Percentiles rank a stretch among this genome's conserved stretches.
Evolutionary conservation across 192 early-diverging fungal genomes (phyloP).

Genomic region (Coemansia sp.): DNA sequence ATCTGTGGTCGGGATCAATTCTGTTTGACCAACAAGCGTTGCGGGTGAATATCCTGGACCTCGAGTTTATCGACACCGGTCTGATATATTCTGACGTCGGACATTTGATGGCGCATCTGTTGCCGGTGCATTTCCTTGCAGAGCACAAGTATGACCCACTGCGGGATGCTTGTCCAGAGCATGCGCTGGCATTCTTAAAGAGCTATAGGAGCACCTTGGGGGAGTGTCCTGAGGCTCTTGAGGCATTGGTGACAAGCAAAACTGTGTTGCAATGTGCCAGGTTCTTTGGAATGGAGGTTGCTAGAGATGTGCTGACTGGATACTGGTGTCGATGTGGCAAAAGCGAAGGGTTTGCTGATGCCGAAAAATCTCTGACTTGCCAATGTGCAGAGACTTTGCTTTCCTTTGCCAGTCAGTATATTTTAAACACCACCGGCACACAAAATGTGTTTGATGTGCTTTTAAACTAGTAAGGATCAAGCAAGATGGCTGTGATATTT

Average conservation of each 20-base stretch:
- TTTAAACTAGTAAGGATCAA: too few species aligned
- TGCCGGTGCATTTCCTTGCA: slow-evolving; percentile 20
- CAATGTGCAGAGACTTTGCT: slow-evolving; percentile 17
- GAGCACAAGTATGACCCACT: slow-evolving; percentile 15
- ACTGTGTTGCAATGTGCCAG: slow-evolving; percentile 8
- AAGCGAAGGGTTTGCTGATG: not conserved
- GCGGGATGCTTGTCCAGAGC: slow-evolving; percentile 17
- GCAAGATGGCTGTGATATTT: not conserved
- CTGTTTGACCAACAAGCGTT: slow-evolving; percentile 8
- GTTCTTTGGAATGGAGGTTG: slow-evolving; percentile 27
- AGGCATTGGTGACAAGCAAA: not conserved
- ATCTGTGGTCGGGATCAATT: slow-evolving; percentile 27
- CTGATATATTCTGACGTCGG: slow-evolving; percentile 17
- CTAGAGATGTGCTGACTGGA: slow-evolving; percentile 29
- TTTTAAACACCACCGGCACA: slow-evolving; percentile 1
- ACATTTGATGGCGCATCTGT: slow-evolving; percentile 30
- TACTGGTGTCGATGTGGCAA: slow-evolving; percentile 38
- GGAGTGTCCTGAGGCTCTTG: slow-evolving; percentile 5
- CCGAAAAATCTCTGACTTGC: slow-evolving; percentile 14
- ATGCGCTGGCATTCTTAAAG: slow-evolving; percentile 12
- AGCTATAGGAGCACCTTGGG: slow-evolving; percentile 10
- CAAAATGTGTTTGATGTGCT: too few species aligned
- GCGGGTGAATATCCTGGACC: slow-evolving; percentile 20
- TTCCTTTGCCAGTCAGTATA: slow-evolving; percentile 8
- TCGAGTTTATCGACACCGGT: slow-evolving; percentile 28